Evolutionary conservation across 177 flowering plant species (phyloP).

Genomic region (Tripterygium wilfordii): DNA sequence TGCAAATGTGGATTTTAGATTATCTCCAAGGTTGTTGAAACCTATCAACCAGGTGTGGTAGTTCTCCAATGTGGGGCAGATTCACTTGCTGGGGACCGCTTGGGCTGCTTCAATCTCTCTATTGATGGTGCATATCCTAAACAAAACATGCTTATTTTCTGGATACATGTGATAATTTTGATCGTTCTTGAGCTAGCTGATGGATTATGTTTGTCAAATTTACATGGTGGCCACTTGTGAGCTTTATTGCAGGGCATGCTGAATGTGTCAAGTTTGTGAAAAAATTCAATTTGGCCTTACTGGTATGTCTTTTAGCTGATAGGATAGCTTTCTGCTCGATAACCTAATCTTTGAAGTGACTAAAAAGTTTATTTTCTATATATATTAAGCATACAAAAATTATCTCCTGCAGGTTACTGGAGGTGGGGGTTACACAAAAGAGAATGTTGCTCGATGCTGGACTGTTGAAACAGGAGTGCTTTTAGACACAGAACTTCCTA

Average conservation of each 20-base stretch:
- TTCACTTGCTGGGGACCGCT: conserved; percentile 96
- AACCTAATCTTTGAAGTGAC: too few relatives aligned
- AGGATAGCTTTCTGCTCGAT: too few relatives aligned
- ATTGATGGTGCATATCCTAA: conserved; percentile 87
- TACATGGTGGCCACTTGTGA: too few relatives aligned
- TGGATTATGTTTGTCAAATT: too few relatives aligned
- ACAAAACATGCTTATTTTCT: conserved; percentile 6
- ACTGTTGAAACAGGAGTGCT: conserved; percentile 94
- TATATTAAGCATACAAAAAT: background rate
- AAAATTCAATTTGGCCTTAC: conserved; percentile 82
- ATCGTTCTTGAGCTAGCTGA: too few relatives aligned
- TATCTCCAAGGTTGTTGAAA: conserved; percentile 90
- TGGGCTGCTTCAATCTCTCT: conserved; percentile 98
- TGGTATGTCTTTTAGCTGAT: conserved; percentile 46
- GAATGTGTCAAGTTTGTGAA: conserved; percentile 95
- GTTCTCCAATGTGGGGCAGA: conserved; percentile 99
- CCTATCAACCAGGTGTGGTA: conserved; percentile 81
- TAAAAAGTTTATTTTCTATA: too few relatives aligned
- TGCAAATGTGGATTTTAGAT: conserved; percentile 41
- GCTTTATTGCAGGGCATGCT: conserved; percentile 67
- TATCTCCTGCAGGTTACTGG: conserved; percentile 75
- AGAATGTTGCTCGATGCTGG: conserved; percentile 99
- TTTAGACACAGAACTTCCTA: conserved; percentile 84
- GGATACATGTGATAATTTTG: too few relatives aligned
- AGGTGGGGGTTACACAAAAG: conserved; percentile 99